Evolutionary conservation across 257 asterid species (phyloP), one percentile per base, ranked within the genome.

Genomic region (Buddleja alternifolia): DNA sequence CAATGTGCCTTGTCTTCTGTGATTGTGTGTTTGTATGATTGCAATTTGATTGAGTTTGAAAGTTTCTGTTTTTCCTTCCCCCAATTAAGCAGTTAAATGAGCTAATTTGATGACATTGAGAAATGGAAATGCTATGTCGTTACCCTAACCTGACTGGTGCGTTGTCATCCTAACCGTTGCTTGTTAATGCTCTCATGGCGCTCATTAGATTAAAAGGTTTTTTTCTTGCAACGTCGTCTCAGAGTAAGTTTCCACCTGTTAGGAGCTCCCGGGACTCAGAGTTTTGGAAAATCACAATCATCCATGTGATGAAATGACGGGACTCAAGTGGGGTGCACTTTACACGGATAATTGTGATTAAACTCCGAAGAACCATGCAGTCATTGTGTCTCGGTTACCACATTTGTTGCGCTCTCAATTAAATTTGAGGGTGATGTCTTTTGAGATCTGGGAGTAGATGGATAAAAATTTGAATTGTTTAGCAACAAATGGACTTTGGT

Each of bases 41-140:
- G 34, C 34, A 29, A 29, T 29, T 29, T 29, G 34, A 29, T 29
- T 29, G 34, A 29, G 34, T 29, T 29, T 29, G 3, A 29, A 29
- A 29, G 5, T 29, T 29, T 29, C 34, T 29, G 34, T 29, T 29
- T 2, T 1, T 29, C 2, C 2, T 2, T 29, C 2, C 3, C 2
- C 2, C 5, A 29, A 20, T 32, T 6, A 24, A n/a, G 17, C 63
- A 25, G 71, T 15, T 45, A 29, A 45, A 52, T 16, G 10, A 44
- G 58, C 70, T 71, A 12, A 19, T n/a, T n/a, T n/a, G n/a, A n/a
- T n/a, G n/a, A n/a, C n/a, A n/a, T 39, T 23, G 19, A 24, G 17
- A 34, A 12, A n/a, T 40, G 20, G 50, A 20, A 44, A 47, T 11
- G 23, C 54, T 56, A 21, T 25, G 7, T 8, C 29, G 14, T 55